Conservation (phyloP, 2,329 filamentous ascomycete genomes). For the Neofusicoccum cordaticola region DNA sequence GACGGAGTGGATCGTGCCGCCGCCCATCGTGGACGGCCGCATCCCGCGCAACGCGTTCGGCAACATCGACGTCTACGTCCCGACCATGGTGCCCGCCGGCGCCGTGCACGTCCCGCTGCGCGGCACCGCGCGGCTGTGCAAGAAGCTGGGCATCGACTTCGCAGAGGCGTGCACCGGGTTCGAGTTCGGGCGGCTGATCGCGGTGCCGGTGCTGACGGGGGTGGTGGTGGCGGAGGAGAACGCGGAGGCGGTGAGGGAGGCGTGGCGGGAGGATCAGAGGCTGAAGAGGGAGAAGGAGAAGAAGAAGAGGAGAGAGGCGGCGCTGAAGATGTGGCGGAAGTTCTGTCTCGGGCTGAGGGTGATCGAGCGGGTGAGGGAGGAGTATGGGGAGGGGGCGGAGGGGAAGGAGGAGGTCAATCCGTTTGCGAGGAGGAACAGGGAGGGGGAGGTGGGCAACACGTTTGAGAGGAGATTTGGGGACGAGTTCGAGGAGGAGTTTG, state of each 20-base stretch:
- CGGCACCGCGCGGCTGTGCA: constrained; percentile 76
- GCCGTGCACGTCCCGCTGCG: constrained; percentile 80
- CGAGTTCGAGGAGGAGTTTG: constrained; percentile 25
- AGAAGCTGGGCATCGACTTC: constrained; percentile 78
- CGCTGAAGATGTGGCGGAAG: constrained; percentile 77
- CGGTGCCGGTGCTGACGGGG: constrained; percentile 85
- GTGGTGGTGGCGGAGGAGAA: constrained; percentile 85
- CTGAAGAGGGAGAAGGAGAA: constrained; percentile 74
- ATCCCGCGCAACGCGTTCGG: constrained; percentile 95
- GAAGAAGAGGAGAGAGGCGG: constrained; percentile 72
- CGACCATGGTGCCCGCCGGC: constrained; percentile 85
- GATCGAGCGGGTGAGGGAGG: constrained; percentile 68
- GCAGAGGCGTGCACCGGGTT: constrained; percentile 95
- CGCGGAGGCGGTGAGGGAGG: constrained; percentile 69
- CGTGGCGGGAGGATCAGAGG: constrained; percentile 70
- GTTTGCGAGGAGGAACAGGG: constrained; percentile 44
- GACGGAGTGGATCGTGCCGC: constrained; percentile 93
- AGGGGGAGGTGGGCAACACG: constrained; percentile 22
- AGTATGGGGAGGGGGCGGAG: constrained; percentile 63
- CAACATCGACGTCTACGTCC: constrained; percentile 93
- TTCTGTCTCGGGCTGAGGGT: constrained; percentile 84
- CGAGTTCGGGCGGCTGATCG: constrained; percentile 92
- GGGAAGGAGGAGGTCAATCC: constrained; percentile 57
- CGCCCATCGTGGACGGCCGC: constrained; percentile 75
- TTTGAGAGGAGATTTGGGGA: constrained; percentile 17